Evolutionary conservation across 129 eudicot genomes (phyloP), one percentile per base, ranked within the genome.

Genomic region (Pittosporum tobira): DNA sequence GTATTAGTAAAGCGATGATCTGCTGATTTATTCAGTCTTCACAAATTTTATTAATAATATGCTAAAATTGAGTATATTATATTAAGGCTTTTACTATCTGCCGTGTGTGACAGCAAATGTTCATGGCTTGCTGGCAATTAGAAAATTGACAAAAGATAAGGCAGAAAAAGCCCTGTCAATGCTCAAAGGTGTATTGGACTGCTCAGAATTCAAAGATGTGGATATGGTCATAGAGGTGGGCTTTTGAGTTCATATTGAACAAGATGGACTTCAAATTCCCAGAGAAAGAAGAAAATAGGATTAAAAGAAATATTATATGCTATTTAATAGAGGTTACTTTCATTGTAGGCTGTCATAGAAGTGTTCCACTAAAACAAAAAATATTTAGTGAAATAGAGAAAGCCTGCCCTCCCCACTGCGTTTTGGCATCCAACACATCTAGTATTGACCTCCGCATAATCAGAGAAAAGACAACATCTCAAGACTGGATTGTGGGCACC

Each of bases 151-250:
- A 55, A 78, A 42, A 51, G 83, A 83, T 52, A 73, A 78, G 74
- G 95, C 87, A 26, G 81, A 80, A 49, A 91, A 83, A 52, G 83
- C 89, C n/a, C 76, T 86, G 22, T 83, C 77, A 3, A 46, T 81
- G 79, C 67, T 91, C 36, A 91, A 66, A 74, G 95, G 98, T 19
- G 84, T 74, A 44, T 64, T 86, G 64, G 95, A 86, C 69, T 91
- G 86, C 74, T 66, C 87, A 34, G 83, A 83, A 22, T 91, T 91
- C 47, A 83, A 54, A 61, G 83, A 86, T 47, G 94, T 73, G 27
- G 96, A 91, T 71, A 73, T 91, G 96, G 96, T 86, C 59, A 83
- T 91, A 65, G 98, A 91, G 90, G 98, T 86, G 30, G 12, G 25
- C 3, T 40, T 40, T 40, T 40, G 16, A 40, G 46, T 40, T 40